Percentiles rank a stretch among this genome's conserved stretches.
Evolutionary conservation across 2,329 filamentous ascomycete species (phyloP).

Genomic region (Penicillium sp.): DNA sequence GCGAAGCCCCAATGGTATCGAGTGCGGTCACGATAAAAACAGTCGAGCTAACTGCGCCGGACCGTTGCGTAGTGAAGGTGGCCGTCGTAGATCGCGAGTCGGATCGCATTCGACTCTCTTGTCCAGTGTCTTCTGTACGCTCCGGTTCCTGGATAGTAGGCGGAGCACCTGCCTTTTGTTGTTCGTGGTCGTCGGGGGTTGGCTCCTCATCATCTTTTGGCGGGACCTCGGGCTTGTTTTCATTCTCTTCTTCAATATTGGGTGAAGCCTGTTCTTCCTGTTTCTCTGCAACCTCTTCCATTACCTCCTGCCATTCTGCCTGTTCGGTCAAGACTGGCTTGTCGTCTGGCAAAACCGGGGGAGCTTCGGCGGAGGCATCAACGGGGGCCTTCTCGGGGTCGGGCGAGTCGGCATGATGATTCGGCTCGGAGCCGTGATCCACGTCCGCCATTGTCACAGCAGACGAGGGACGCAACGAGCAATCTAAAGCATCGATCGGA

Average conservation of each 20-base stretch:
- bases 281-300: slow-evolving; percentile 15
- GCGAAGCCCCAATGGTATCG: slow-evolving; percentile 86
- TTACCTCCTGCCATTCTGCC: slow-evolving; percentile 30
- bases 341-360: slow-evolving; percentile 28
- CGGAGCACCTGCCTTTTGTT: slow-evolving; percentile 15
- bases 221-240: slow-evolving; percentile 26
- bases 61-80: slow-evolving; percentile 50
- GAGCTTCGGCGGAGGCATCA: slow-evolving; percentile 28
- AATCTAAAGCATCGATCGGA: slow-evolving; percentile 22
- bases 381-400: slow-evolving; percentile 30
- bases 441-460: slow-evolving; percentile 43
- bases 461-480: slow-evolving; percentile 36
- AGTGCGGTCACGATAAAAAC: slow-evolving; percentile 94
- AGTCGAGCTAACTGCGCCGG: slow-evolving; percentile 80
- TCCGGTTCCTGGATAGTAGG: slow-evolving; percentile 23
- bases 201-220: slow-evolving; percentile 24
- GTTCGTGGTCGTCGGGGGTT: slow-evolving; percentile 20
- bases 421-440: slow-evolving; percentile 36
- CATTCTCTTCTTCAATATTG: slow-evolving; percentile 18
- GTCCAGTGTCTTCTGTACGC: slow-evolving; percentile 17
- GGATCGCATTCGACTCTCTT: slow-evolving; percentile 50
- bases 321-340: slow-evolving; percentile 32
- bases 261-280: slow-evolving; percentile 4
- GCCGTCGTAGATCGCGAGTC: slow-evolving; percentile 61
- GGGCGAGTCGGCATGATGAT: slow-evolving; percentile 24